Conservation (phyloP, 148 eudicot genomes). For the Pharnaceum exiguum region DNA sequence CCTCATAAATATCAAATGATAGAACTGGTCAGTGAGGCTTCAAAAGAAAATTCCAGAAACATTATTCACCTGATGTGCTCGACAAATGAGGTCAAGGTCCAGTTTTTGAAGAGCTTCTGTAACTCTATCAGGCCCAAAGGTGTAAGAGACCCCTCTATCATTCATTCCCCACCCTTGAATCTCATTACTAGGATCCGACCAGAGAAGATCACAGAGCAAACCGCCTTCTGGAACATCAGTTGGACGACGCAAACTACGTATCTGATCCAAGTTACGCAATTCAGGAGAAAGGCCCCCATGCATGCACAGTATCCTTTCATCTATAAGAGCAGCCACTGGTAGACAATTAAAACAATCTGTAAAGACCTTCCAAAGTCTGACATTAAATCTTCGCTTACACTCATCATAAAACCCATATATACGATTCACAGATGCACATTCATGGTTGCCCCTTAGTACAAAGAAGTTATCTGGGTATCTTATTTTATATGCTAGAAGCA, state of each 20-base stretch:
- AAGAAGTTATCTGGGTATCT: conserved; percentile 27
- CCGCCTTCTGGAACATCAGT: conserved; percentile 33
- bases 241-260: conserved; percentile 24
- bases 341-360: conserved; percentile 31
- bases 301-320: conserved; percentile 28
- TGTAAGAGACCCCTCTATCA: conserved; percentile 35
- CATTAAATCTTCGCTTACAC: conserved; percentile 29
- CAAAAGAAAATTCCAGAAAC: not conserved
- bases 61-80: conserved; percentile 33
- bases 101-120: conserved; percentile 21
- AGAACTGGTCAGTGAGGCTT: too few relatives aligned
- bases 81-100: conserved; percentile 30
- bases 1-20: not conserved
- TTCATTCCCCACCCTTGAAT: conserved; percentile 31
- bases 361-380: conserved; percentile 31
- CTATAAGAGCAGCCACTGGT: conserved; percentile 29
- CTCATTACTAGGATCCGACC: conserved; percentile 32
- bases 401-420: conserved; percentile 34
- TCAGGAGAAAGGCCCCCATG: conserved; percentile 33
- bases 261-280: conserved; percentile 23
- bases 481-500: conserved; percentile 31
- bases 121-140: conserved; percentile 28
- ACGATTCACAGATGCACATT: conserved; percentile 34
- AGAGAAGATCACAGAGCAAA: conserved; percentile 31
- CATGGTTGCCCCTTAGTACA: conserved; percentile 33